Base-by-base conservation (phyloP, 2,329 filamentous ascomycete species). In the Fusarium austroafricanum region DNA sequence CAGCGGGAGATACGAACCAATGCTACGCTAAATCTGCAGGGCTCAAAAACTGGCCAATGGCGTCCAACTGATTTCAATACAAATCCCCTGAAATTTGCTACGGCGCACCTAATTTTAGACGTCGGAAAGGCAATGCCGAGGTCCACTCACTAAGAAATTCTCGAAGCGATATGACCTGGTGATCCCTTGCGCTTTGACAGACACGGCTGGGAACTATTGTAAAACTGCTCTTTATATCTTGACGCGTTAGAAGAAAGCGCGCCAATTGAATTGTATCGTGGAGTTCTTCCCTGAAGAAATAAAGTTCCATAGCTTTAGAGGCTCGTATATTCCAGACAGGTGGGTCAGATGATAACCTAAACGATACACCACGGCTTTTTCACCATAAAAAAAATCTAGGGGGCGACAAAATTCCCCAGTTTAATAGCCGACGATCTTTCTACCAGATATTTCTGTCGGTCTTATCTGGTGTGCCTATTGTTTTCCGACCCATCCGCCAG, bases 41-140 rank as follows among this genome's bases (percentile, higher is more conserved):
- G 40, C 17, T 18, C 7, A 23, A 21, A 15, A 14, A 4, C 23
- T 0, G 2, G 0, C 59, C 59, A 61, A 61, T 55, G 8, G 4
- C 2, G 4, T 7, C 7, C 20, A 6, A 0, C 17, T 52, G 53
- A 55, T 55, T 55, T 50, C 18, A 39, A 50, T 38, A 8, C 23
- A 50, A 15, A 23, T 55, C 18, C 31, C 29, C 31, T 55, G 18
- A 23, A 51, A 55, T 55, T 55, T 50, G 23, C 43, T 29, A 44
- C 29, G 17, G 23, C 10, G 10, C 5, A 1, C n/a, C 58, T 53
- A 61, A 61, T 61, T 61, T 61, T 61, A 61, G 58, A 44, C 23
- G 15, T 23, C 55, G 38, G 45, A 20, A 44, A 10, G 21, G 31
- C n/a, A 54, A 31, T 54, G 55, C 58, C 58, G 55, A 21, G 14